These are phyloP conservation scores for Geosiphon pyriformis DNA, from an alignment of 192 early-diverging fungal species.

Conservation along the genomic window DNA sequence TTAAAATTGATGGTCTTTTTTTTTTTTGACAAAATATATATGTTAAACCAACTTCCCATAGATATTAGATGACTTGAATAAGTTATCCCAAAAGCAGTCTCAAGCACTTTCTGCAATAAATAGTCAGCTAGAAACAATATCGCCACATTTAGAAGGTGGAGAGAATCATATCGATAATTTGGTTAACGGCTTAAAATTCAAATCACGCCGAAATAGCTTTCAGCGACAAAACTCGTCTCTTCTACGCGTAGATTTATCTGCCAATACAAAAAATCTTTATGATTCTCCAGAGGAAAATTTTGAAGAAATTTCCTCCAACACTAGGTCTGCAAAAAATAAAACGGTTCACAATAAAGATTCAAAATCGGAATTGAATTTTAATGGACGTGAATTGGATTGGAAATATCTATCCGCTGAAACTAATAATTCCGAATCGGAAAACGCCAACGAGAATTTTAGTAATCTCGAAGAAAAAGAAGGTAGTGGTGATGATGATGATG, in stretches of 20 bases:
- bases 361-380: background rate
- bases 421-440: constrained; percentile 22
- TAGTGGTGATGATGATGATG: no score
- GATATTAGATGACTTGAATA: constrained; percentile 26
- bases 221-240: background rate
- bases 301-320: background rate
- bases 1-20: background rate
- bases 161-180: constrained; percentile 22
- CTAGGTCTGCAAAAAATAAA: background rate
- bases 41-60: background rate
- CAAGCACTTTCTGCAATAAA: constrained; percentile 21
- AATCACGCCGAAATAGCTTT: background rate
- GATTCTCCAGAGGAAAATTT: background rate
- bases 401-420: constrained; percentile 23
- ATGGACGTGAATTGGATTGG: constrained; percentile 20
- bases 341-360: background rate
- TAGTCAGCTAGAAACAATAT: constrained; percentile 18
- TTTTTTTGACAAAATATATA: background rate
- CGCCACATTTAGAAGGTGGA: background rate
- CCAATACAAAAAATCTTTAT: background rate
- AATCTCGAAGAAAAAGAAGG: constrained; percentile 7
- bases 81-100: constrained; percentile 21
- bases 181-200: constrained; percentile 17
- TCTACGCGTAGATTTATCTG: constrained; percentile 1
- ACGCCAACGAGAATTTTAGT: background rate